Percentiles rank a stretch among this genome's conserved stretches.
Conservation (phyloP, 192 early-diverging fungal species). For the Coemansia sp. region DNA sequence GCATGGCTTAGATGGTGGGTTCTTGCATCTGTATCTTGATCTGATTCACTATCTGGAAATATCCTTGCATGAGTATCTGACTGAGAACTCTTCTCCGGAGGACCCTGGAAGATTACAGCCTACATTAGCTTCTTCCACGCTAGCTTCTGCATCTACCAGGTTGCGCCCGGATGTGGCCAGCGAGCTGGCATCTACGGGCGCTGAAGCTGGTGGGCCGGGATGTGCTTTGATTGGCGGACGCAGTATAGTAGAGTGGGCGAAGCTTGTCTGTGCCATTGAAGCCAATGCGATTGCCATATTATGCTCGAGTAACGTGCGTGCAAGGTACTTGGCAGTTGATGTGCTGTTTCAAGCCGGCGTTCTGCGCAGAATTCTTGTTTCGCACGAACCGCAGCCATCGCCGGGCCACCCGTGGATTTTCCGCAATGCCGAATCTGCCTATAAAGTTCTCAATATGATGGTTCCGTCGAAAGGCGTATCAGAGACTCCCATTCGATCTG, state of each 20-base stretch:
- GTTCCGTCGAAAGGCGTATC: slow-evolving; percentile 16
- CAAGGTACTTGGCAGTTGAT: slow-evolving; percentile 33
- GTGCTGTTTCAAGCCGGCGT: slow-evolving; percentile 42
- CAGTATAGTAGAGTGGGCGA: slow-evolving; percentile 30
- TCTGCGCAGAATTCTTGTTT: slow-evolving; percentile 30
- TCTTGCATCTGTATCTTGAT: slow-evolving; percentile 67
- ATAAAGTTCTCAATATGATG: slow-evolving; percentile 41
- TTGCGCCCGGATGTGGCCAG: not conserved
- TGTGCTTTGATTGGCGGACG: slow-evolving; percentile 17
- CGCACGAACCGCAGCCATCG: slow-evolving; percentile 22
- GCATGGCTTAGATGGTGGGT: slow-evolving; percentile 51
- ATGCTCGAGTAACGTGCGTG: slow-evolving; percentile 44
- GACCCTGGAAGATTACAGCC: not conserved
- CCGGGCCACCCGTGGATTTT: slow-evolving; percentile 28
- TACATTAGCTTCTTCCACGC: not conserved
- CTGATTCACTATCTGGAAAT: slow-evolving; percentile 57
- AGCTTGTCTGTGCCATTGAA: slow-evolving; percentile 37
- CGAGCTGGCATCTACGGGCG: not conserved
- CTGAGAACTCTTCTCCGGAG: slow-evolving; percentile 2
- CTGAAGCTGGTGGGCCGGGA: slow-evolving; percentile 1
- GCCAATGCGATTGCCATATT: slow-evolving; percentile 41
- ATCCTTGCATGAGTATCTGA: slow-evolving; percentile 24
- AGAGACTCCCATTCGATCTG: not conserved
- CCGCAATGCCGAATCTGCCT: slow-evolving; percentile 27
- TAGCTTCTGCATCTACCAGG: not conserved